Percentiles rank a stretch among this genome's conserved stretches.
phyloP scores from a whole-genome alignment of 1,284 basidiomycete species.

The Coniferiporia sulphurascens region DNA sequence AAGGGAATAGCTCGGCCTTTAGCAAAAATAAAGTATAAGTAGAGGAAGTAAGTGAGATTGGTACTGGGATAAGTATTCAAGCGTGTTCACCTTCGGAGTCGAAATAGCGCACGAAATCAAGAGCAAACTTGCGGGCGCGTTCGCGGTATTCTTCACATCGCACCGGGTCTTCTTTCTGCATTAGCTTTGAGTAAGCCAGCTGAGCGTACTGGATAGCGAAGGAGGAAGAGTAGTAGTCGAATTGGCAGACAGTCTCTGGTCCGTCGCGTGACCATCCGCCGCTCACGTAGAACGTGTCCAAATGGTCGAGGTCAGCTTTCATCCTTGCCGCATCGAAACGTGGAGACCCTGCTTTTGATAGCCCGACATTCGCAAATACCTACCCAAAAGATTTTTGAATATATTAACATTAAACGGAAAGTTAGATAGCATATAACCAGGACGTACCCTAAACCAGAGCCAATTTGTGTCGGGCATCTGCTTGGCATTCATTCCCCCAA shows the following conservation, averaged over 20 bases:
- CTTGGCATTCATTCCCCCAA: conserved; percentile 74
- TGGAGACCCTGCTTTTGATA: conserved; percentile 56
- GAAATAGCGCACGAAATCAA: conserved; percentile 73
- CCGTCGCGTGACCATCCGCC: conserved; percentile 76
- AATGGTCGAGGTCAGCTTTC: conserved; percentile 69
- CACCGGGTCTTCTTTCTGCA: conserved; percentile 56
- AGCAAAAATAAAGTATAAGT: background rate
- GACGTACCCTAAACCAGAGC: conserved; percentile 71
- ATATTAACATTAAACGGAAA: background rate
- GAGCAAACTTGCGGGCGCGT: conserved; percentile 57
- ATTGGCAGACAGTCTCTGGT: conserved; percentile 70
- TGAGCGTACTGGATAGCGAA: conserved; percentile 79
- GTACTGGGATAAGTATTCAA: background rate
- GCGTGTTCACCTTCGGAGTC: conserved; percentile 55
- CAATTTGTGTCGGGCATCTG: conserved; percentile 73
- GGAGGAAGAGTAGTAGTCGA: conserved; percentile 76
- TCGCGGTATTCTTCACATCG: conserved; percentile 61
- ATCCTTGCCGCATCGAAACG: conserved; percentile 56
- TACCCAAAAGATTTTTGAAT: conserved; percentile 22
- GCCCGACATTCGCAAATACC: conserved; percentile 74
- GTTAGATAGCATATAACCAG: background rate
- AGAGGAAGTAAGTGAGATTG: background rate
- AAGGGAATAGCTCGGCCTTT: conserved; percentile 71
- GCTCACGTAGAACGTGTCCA: conserved; percentile 76
- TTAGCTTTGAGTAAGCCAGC: conserved; percentile 66